phyloP scores from a whole-genome alignment of 1,284 basidiomycete genomes.

The Mycosarcoma mackinlayi region DNA sequence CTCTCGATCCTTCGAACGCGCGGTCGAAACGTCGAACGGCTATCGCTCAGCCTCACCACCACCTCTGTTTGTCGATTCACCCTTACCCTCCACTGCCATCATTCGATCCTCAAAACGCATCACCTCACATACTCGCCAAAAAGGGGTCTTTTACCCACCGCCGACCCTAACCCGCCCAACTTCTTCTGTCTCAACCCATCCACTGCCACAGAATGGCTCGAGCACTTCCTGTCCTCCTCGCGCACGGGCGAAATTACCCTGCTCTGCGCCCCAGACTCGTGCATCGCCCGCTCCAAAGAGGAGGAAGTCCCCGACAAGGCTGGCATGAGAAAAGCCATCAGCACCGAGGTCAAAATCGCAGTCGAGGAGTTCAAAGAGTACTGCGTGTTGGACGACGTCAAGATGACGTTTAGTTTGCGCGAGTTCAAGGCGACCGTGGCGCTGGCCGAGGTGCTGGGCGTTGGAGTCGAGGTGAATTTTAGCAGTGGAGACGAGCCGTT shows the following conservation, averaged over 20 bases:
- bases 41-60: conserved; percentile 31
- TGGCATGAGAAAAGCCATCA: conserved; percentile 31
- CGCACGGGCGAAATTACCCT: conserved; percentile 53
- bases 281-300: conserved; percentile 39
- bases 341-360: conserved; percentile 49
- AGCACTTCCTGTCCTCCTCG: conserved; percentile 48
- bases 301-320: conserved; percentile 21
- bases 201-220: conserved; percentile 53
- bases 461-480: conserved; percentile 44
- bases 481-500: conserved; percentile 55
- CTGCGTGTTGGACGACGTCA: conserved; percentile 23
- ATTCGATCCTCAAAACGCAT: conserved; percentile 56
- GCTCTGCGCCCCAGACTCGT: conserved; percentile 23
- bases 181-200: conserved; percentile 36
- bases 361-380: conserved; percentile 47
- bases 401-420: conserved; percentile 48
- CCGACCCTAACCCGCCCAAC: conserved; percentile 46
- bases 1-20: conserved; percentile 50
- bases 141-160: conserved; percentile 43
- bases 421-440: conserved; percentile 56
- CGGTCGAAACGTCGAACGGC: conserved; percentile 42
- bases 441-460: conserved; percentile 38
- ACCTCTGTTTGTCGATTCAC: conserved; percentile 26
- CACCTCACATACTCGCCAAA: conserved; percentile 54
- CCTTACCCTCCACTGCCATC: conserved; percentile 45